A percentile compares a stretch with the other conserved stretches of the same genome.
phyloP scores from a whole-genome alignment of 768 basidiomycete genomes.

The Podaxis mareebaensis region DNA sequence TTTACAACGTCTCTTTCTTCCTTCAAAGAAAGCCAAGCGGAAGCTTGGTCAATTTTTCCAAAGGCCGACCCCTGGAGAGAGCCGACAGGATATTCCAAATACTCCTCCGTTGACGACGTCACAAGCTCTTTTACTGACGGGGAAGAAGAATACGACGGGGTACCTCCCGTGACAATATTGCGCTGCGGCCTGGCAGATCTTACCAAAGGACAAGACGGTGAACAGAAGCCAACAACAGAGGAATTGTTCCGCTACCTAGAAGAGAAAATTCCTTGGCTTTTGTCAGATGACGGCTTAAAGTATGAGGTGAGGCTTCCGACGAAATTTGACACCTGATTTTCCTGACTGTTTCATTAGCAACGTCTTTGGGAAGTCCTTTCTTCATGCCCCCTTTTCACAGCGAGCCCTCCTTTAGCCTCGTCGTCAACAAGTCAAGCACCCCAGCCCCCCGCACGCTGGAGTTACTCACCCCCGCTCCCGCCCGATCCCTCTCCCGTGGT shows the following conservation, averaged over 20 bases:
- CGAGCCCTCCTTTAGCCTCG: constrained; percentile 23
- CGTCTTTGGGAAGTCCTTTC: constrained; percentile 65
- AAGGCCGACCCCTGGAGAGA: constrained; percentile 53
- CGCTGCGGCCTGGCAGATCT: constrained; percentile 63
- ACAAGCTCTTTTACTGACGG: constrained; percentile 32
- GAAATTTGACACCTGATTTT: neutral
- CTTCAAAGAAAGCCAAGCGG: constrained; percentile 55
- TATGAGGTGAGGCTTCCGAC: constrained; percentile 49
- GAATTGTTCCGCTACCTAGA: constrained; percentile 63
- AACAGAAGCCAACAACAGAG: constrained; percentile 45
- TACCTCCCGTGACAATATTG: constrained; percentile 57
- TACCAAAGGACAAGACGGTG: constrained; percentile 34
- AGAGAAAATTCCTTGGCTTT: constrained; percentile 58
- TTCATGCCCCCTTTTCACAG: constrained; percentile 52
- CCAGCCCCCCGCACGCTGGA: constrained; percentile 34
- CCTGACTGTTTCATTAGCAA: constrained; percentile 28
- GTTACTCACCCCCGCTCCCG: constrained; percentile 35
- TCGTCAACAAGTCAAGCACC: constrained; percentile 24
- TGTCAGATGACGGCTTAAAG: constrained; percentile 46
- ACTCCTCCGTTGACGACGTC: constrained; percentile 45
- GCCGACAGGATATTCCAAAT: constrained; percentile 40
- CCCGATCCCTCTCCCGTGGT: constrained; percentile 37
- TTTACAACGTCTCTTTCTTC: constrained; percentile 56
- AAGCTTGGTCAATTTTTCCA: constrained; percentile 60
- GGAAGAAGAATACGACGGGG: constrained; percentile 27